Conservation (phyloP, 2,329 filamentous ascomycete genomes). For the Triangularia setosa region DNA sequence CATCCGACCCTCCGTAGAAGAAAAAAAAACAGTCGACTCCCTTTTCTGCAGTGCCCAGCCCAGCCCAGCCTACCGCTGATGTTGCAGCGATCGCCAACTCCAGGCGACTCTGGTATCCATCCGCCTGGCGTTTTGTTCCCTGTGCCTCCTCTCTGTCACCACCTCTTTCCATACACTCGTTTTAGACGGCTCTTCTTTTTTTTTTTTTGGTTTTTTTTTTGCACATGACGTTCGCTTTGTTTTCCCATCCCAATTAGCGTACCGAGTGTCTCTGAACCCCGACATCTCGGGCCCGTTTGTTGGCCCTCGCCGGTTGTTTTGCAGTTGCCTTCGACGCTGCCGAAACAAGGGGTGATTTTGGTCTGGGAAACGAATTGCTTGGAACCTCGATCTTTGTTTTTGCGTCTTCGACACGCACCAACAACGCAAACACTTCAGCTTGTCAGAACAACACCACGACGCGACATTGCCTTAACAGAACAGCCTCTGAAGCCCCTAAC, state of each 20-base stretch:
- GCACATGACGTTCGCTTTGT: conserved; percentile 27
- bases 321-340: neutral
- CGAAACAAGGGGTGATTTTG: neutral
- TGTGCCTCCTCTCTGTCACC: conserved; percentile 11
- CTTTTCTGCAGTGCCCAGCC: conserved; percentile 13
- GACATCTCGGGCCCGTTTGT: neutral
- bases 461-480: neutral
- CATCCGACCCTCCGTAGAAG: conserved; percentile 22
- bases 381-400: neutral
- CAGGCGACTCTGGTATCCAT: conserved; percentile 14
- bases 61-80: conserved; percentile 8
- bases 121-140: conserved; percentile 15
- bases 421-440: neutral
- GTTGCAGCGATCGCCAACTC: conserved; percentile 5
- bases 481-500: neutral
- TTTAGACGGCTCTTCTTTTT: conserved; percentile 16
- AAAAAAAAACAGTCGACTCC: conserved; percentile 21
- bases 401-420: neutral
- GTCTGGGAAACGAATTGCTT: neutral
- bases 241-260: conserved; percentile 4
- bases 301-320: neutral
- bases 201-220: conserved; percentile 17
- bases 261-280: neutral
- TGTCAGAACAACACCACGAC: neutral
- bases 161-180: conserved; percentile 27